These are phyloP conservation scores for Trichosporon faecale DNA, from an alignment of 1,284 basidiomycete genomes.

Conservation along the genomic window DNA sequence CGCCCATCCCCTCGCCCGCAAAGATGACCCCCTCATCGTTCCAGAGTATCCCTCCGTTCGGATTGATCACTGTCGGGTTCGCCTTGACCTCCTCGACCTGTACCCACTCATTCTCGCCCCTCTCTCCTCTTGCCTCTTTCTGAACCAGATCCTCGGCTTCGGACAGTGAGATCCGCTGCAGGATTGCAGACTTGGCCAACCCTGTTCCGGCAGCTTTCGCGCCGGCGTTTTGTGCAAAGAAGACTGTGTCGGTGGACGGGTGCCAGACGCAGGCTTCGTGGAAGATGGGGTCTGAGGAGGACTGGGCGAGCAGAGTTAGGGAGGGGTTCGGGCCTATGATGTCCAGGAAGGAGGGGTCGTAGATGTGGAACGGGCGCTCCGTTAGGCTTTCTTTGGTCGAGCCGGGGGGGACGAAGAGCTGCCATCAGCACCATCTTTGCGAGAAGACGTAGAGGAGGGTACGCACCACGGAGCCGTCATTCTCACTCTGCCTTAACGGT, in stretches of 20 bases:
- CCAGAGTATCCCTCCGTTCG: constrained; percentile 67
- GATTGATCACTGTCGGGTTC: constrained; percentile 64
- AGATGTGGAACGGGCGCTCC: constrained; percentile 61
- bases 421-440: background rate
- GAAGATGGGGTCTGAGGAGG: constrained; percentile 62
- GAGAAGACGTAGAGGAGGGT: background rate
- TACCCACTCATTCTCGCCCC: constrained; percentile 55
- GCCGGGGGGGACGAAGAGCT: constrained; percentile 46
- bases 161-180: constrained; percentile 53
- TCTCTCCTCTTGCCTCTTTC: background rate
- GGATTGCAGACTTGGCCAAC: constrained; percentile 54
- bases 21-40: constrained; percentile 60
- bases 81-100: constrained; percentile 54
- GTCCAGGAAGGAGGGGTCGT: constrained; percentile 60
- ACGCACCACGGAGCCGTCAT: background rate
- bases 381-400: constrained; percentile 28
- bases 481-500: background rate
- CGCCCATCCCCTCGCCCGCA: constrained; percentile 64
- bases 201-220: constrained; percentile 52
- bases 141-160: constrained; percentile 43
- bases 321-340: constrained; percentile 62
- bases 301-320: constrained; percentile 58
- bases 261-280: constrained; percentile 69
- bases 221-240: constrained; percentile 57
- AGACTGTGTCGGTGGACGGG: constrained; percentile 61